Percentiles rank a stretch among this genome's conserved stretches.
Conservation (phyloP, 1,139 yeast genomes). For the Wickerhamiella pararugosa region DNA sequence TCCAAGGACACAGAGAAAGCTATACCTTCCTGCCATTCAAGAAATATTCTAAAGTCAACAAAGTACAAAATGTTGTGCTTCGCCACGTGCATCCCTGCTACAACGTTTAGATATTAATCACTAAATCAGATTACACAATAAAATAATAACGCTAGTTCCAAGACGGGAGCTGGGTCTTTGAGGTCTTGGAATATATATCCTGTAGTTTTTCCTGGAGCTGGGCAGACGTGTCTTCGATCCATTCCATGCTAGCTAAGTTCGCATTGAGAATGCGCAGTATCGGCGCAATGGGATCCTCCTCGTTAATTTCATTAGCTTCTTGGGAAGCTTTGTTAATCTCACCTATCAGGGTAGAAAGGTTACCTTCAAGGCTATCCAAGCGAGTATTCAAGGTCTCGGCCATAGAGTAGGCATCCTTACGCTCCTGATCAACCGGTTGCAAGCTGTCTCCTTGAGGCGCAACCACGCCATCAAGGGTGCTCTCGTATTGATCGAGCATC, state of each 20-base stretch:
- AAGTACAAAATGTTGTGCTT: background rate
- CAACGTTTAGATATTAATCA: background rate
- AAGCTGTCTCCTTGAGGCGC: slow-evolving; percentile 23
- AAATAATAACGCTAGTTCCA: slow-evolving; percentile 40
- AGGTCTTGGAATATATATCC: slow-evolving; percentile 15
- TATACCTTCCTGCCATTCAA: background rate
- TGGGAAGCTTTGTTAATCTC: slow-evolving; percentile 83
- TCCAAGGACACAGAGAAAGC: slow-evolving; percentile 40
- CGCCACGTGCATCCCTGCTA: background rate
- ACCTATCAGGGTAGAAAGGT: slow-evolving; percentile 57
- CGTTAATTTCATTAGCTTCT: slow-evolving; percentile 49
- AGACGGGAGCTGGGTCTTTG: slow-evolving; percentile 14
- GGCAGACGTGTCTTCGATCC: slow-evolving; percentile 63
- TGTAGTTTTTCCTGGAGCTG: slow-evolving; percentile 53
- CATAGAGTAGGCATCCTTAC: slow-evolving; percentile 77
- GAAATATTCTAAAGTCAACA: background rate
- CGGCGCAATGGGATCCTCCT: slow-evolving; percentile 37
- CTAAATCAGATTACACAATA: background rate
- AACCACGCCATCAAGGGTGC: slow-evolving; percentile 48
- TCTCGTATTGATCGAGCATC: slow-evolving; percentile 70
- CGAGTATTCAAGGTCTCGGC: slow-evolving; percentile 81
- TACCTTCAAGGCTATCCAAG: slow-evolving; percentile 60
- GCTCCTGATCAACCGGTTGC: slow-evolving; percentile 55
- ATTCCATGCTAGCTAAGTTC: slow-evolving; percentile 79
- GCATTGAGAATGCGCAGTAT: slow-evolving; percentile 72